Evolutionary conservation across 495 filamentous ascomycete species (phyloP), one percentile per base, ranked within the genome.

Genomic region (Massariosphaeria phaeospora): DNA sequence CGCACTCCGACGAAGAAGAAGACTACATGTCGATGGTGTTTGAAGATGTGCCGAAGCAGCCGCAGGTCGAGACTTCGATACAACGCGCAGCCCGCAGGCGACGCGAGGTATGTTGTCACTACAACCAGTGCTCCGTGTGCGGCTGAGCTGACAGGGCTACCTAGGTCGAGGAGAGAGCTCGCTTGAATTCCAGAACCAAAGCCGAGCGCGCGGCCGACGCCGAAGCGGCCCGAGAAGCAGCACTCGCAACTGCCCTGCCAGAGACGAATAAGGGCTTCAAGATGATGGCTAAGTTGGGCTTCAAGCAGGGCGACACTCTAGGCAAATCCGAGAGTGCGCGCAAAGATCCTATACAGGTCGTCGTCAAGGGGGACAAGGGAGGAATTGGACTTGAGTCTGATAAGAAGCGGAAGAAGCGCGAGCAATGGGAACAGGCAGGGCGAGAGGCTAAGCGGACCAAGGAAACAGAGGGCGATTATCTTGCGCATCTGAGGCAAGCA

Each of bases 281-380:
- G 52, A 95, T 98, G 89, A 93, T 98, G 91, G 83, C 87, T n/a
- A 89, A 85, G 69, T 84, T 98, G 74, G 93, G 93, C 6, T 98
- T 91, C 71, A 85, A 80, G 55, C 72, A 79, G 9, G 85, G 85
- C 12, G 80, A 81, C 44, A 76, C 79, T 0, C 75, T 95, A 2
- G 89, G 93, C 0, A 84, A 83, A 60, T 63, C 58, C 55, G 33
- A 66, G 44, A 31, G 68, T 36, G 70, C 69, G 4, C 69, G 74
- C 36, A 70, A 77, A 8, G 84, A 91, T 67, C 89, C 89, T 0
- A 75, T 95, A 15, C 70, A 76, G 11, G 68, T 94, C 2, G 67
- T 72, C 15, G 71, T 91, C 57, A 95, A 94, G 65, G 85, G 91
- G 30, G 86, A 84, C 36, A 57, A 86, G 15, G 83, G 83, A n/a